Evolutionary conservation across 148 eudicot genomes (phyloP).

Genomic region (Persicaria tinctoria): DNA sequence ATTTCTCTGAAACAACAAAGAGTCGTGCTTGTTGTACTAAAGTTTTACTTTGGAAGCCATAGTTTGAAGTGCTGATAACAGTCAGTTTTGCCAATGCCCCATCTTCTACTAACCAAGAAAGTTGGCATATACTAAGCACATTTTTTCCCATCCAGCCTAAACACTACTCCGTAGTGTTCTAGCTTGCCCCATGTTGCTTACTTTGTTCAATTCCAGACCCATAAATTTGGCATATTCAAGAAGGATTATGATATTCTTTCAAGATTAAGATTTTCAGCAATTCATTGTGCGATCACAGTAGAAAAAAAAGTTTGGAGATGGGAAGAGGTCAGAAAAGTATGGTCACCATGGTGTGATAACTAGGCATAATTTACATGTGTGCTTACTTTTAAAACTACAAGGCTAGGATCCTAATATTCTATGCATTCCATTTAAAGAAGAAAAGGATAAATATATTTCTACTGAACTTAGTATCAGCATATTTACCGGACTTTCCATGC

Average conservation of each 20-base stretch:
- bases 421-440: neutral
- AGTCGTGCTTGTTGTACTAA: neutral
- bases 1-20: neutral
- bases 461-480: neutral
- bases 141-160: neutral
- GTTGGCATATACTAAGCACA: neutral
- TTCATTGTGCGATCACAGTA: neutral
- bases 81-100: neutral
- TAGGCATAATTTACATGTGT: neutral
- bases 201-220: neutral
- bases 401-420: neutral
- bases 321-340: neutral
- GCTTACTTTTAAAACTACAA: neutral
- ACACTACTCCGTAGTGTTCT: neutral
- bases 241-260: too few relatives aligned
- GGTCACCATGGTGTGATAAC: neutral
- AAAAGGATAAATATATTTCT: neutral
- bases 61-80: neutral
- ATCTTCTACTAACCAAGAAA: neutral
- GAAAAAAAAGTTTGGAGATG: neutral
- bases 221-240: neutral
- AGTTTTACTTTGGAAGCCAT: neutral
- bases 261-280: too few relatives aligned
- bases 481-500: slow-evolving; percentile 33
- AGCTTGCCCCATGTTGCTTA: neutral